These are phyloP conservation scores for Thelonectria olida DNA, from an alignment of 2,329 filamentous ascomycete species.

Conservation along the genomic window DNA sequence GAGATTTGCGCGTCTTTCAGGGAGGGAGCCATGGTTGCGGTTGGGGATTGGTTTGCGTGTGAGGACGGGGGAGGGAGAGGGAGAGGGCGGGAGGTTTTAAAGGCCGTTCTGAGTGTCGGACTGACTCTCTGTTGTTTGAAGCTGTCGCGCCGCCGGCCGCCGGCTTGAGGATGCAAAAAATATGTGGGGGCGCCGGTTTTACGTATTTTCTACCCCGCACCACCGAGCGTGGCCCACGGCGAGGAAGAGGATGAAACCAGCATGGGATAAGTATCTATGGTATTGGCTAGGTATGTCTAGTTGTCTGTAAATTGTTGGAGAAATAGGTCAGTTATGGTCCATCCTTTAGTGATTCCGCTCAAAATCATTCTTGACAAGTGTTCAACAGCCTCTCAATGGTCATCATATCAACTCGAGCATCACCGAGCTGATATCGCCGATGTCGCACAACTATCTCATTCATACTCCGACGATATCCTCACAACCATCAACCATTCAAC, in stretches of 20 bases:
- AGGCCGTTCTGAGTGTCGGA: not conserved
- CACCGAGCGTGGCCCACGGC: too few species aligned
- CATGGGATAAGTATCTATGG: not conserved
- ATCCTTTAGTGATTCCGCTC: too few species aligned
- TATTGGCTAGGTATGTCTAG: too few species aligned
- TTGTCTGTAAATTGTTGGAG: too few species aligned
- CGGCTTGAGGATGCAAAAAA: not conserved
- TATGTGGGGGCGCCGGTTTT: not conserved
- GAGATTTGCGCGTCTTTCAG: constrained; percentile 46
- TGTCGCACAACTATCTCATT: constrained; percentile 6
- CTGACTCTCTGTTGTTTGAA: not conserved
- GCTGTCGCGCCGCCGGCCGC: constrained; percentile 3
- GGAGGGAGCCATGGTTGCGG: constrained; percentile 37
- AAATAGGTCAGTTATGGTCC: not conserved
- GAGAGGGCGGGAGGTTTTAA: not conserved
- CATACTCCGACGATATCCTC: not conserved
- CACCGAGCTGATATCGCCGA: not conserved
- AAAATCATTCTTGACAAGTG: too few species aligned
- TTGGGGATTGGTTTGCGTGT: not conserved
- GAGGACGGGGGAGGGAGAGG: not conserved
- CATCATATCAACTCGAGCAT: not conserved
- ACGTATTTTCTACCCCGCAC: constrained; percentile 3
- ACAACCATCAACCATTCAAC: not conserved
- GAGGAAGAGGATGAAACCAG: not conserved
- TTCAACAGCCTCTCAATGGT: too few species aligned